Evolutionary conservation across 306 rosid genomes (phyloP).

Genomic region (Cicer bijugum): DNA sequence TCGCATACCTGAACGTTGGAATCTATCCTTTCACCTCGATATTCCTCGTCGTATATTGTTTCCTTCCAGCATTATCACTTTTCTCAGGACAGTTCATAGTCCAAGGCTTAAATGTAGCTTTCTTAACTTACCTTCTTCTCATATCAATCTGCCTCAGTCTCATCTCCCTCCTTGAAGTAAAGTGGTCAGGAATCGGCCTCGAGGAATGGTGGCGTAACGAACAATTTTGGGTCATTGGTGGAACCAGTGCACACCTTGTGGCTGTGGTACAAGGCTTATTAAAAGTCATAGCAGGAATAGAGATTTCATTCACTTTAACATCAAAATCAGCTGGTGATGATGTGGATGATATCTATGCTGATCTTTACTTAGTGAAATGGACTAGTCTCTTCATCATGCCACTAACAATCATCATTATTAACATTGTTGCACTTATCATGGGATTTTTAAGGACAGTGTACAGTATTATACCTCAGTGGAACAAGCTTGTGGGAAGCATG

Average conservation of each 20-base stretch:
- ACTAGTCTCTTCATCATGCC: conserved; percentile 84
- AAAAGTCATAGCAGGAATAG: conserved; percentile 73
- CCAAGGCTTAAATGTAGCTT: conserved; percentile 56
- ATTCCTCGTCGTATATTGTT: conserved; percentile 68
- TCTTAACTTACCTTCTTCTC: conserved; percentile 60
- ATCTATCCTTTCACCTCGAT: conserved; percentile 85
- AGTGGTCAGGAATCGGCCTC: conserved; percentile 78
- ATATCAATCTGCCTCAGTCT: conserved; percentile 64
- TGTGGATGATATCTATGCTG: conserved; percentile 64
- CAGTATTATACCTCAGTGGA: conserved; percentile 82
- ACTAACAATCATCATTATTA: conserved; percentile 60
- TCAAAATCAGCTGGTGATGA: conserved; percentile 69
- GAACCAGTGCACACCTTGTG: conserved; percentile 82
- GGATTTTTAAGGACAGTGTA: conserved; percentile 71
- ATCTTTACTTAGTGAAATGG: conserved; percentile 80
- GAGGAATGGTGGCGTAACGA: conserved; percentile 92
- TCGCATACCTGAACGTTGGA: conserved; percentile 79
- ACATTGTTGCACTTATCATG: conserved; percentile 62
- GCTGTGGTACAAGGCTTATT: conserved; percentile 80
- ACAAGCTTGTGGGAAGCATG: conserved; percentile 62
- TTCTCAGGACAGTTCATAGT: conserved; percentile 80
- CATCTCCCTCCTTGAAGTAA: conserved; percentile 77
- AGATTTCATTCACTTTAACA: conserved; percentile 72
- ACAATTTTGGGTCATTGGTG: conserved; percentile 89
- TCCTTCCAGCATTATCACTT: conserved; percentile 76